phyloP scores from a whole-genome alignment of 169 alveolate species.

The Plasmodium gonderi region DNA sequence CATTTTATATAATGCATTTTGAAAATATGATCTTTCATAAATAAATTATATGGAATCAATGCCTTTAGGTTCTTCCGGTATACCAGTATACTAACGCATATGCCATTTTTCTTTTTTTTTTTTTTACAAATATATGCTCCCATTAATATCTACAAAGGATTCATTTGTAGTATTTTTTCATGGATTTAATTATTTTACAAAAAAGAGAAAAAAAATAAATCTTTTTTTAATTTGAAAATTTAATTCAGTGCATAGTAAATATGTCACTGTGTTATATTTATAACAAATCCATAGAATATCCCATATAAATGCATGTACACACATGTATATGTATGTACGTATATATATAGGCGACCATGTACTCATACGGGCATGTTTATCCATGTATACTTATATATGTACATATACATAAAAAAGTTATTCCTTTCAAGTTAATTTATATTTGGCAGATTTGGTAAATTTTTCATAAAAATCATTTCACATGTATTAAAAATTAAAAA shows the following conservation, averaged over 20 bases:
- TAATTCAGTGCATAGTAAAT: conserved; percentile 15
- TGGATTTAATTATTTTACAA: conserved; percentile 15
- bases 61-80: neutral
- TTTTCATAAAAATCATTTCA: conserved; percentile 64
- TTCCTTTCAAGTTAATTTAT: conserved; percentile 1
- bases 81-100: neutral
- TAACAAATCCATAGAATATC: conserved; percentile 23
- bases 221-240: conserved; percentile 11
- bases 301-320: neutral
- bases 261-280: conserved; percentile 1
- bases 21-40: neutral
- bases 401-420: neutral
- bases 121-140: neutral
- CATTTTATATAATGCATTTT: neutral
- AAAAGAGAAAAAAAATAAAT: conserved; percentile 19
- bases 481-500: conserved; percentile 48
- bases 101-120: neutral
- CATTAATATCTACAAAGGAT: conserved; percentile 7
- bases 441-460: conserved; percentile 11
- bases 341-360: neutral
- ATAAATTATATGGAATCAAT: neutral
- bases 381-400: neutral
- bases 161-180: conserved; percentile 3
- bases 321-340: neutral
- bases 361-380: neutral